A percentile compares a stretch with the other conserved stretches of the same genome.
Evolutionary conservation across 441 rosid species (phyloP).

Genomic region (Hura crepitans): DNA sequence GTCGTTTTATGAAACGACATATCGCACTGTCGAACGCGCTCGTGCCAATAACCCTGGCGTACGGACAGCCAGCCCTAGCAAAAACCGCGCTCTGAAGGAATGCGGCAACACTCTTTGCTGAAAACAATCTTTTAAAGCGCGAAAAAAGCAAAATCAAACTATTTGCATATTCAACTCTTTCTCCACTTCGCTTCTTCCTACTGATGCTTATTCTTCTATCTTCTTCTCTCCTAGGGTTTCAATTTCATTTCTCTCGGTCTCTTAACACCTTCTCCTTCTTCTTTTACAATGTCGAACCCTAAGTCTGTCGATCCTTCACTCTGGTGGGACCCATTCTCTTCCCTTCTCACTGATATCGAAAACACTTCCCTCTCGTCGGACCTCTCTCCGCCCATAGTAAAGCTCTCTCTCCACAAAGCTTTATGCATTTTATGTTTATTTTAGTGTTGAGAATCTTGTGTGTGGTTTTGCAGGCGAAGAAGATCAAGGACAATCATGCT

Average conservation of each 20-base stretch:
- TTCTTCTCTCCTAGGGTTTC: constrained; percentile 39
- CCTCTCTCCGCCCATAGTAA: constrained; percentile 54
- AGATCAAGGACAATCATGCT: constrained; percentile 59
- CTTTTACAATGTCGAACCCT: constrained; percentile 48
- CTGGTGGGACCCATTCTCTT: constrained; percentile 77
- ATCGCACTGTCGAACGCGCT: too few species aligned
- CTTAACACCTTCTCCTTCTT: background rate
- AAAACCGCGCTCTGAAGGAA: background rate
- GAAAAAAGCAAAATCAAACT: constrained; percentile 11
- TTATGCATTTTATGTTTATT: background rate
- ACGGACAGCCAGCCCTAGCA: too few species aligned
- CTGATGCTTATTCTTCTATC: background rate
- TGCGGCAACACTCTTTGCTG: background rate
- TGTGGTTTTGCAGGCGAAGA: constrained; percentile 46
- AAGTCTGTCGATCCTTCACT: constrained; percentile 59
- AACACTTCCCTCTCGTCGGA: constrained; percentile 51
- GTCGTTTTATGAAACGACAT: too few species aligned
- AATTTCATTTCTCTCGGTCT: constrained; percentile 3
- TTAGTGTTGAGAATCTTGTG: background rate
- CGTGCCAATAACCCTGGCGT: too few species aligned
- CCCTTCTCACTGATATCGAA: constrained; percentile 65
- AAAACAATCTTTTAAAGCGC: constrained; percentile 8
- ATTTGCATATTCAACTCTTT: background rate
- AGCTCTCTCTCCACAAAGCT: background rate
- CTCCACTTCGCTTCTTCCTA: background rate